phyloP scores from a whole-genome alignment of 345 rosid species.

The Anastatica hierochuntica region DNA sequence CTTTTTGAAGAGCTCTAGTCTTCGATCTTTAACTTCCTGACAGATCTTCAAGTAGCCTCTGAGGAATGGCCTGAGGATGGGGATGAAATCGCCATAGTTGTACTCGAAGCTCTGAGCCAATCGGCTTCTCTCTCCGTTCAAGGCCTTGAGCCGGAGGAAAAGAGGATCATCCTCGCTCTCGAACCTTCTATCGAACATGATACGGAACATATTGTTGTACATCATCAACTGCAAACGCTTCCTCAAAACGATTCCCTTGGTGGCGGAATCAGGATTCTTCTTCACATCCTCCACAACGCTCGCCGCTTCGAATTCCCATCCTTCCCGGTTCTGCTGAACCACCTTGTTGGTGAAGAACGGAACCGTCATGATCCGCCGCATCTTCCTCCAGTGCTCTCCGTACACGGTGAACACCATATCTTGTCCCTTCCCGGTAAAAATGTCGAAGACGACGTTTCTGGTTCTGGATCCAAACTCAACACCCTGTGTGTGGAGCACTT shows the following conservation, averaged over 20 bases:
- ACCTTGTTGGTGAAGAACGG: constrained; percentile 95
- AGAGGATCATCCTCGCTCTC: constrained; percentile 87
- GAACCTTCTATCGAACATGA: constrained; percentile 89
- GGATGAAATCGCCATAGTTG: constrained; percentile 93
- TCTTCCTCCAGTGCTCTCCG: constrained; percentile 99
- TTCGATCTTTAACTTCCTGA: constrained; percentile 68
- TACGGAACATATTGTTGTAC: constrained; percentile 93
- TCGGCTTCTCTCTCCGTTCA: constrained; percentile 90
- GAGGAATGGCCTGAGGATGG: constrained; percentile 83
- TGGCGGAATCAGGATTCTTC: constrained; percentile 62
- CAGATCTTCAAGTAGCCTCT: constrained; percentile 91
- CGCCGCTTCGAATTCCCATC: constrained; percentile 80
- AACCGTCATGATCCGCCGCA: constrained; percentile 96
- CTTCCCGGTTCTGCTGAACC: constrained; percentile 57
- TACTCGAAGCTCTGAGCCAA: constrained; percentile 95
- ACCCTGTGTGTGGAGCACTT: constrained; percentile 85
- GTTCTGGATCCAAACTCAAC: constrained; percentile 94
- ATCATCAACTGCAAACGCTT: constrained; percentile 80
- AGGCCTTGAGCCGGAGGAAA: constrained; percentile 56
- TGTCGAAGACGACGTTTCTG: constrained; percentile 86
- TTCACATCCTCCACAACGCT: constrained; percentile 60
- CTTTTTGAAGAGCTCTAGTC: constrained; percentile 88
- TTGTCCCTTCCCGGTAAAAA: constrained; percentile 94
- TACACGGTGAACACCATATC: constrained; percentile 98
- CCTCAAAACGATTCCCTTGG: constrained; percentile 61